Evolutionary conservation across 148 eudicot species (phyloP), one percentile per base, ranked within the genome.

Genomic region (Persicaria maculosa): DNA sequence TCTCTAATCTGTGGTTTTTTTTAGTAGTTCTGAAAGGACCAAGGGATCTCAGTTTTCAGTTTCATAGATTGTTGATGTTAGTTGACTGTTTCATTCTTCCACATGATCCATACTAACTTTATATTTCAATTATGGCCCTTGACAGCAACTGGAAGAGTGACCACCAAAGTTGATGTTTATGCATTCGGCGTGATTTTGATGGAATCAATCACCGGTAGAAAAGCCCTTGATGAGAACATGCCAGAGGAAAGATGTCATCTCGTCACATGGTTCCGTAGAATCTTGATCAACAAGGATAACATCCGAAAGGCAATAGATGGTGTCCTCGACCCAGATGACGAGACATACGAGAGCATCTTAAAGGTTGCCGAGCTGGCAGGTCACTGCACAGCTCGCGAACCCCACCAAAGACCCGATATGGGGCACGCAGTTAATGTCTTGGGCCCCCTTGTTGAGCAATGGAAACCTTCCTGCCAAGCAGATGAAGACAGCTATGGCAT

Each of bases 141-240:
- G 70, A 73, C 85, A 87, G 90, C 85, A 7, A 87, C 90, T 0
- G 90, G 90, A 64, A 81, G 88, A 76, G 90, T 87, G 71, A 87
- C 90, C 2, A 85, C 85, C 20, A 87, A 87, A 74, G 85, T 87
- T 25, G 90, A 87, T 47, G 86, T 87, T 0, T 87, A 73, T 68
- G 88, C 90, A 47, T 87, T 83, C 54, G 88, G 90, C 4, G 88
- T 87, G 44, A 77, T 87, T 44, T 75, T 87, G 77, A 87, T 87
- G 90, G 90, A 87, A 79, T 69, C 85, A 5, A 81, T 87, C 71
- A 79, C 90, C 0, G 88, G 90, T 16, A 75, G 86, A 73, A 87
- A 87, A 80, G 83, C 90, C 5, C 64, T 87, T 22, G 90, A 87
- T 1, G 86, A 82, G 69, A 72, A 75, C n/a, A 12, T 83, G 80